Evolutionary conservation across 2,329 filamentous ascomycete species (phyloP).

Genomic region (Scedosporium boydii): DNA sequence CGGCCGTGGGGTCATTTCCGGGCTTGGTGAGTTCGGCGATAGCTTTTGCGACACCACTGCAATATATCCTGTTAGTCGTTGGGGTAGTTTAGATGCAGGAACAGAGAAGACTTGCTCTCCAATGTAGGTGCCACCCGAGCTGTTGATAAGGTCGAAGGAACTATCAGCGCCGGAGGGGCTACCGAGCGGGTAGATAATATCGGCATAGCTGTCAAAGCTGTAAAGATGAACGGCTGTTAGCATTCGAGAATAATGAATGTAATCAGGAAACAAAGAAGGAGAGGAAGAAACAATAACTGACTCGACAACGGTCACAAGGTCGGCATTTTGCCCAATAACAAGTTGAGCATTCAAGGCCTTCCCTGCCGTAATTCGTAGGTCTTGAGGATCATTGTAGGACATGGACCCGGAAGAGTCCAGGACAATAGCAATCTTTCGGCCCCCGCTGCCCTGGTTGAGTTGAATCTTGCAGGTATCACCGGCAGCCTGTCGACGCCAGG

Average conservation of each 20-base stretch:
- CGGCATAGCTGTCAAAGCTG: conserved; percentile 11
- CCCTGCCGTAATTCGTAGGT: conserved; percentile 11
- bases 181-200: conserved; percentile 12
- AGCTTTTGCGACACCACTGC: conserved; percentile 11
- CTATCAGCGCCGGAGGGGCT: conserved; percentile 9
- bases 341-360: conserved; percentile 11
- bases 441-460: conserved; percentile 9
- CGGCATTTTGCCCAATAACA: conserved; percentile 9
- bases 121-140: conserved; percentile 10
- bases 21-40: conserved; percentile 9
- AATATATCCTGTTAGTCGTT: not conserved
- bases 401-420: conserved; percentile 14
- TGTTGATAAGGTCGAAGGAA: conserved; percentile 12
- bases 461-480: conserved; percentile 9
- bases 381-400: conserved; percentile 10
- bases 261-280: not conserved
- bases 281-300: not conserved
- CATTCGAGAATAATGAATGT: not conserved
- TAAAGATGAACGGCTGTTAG: not conserved
- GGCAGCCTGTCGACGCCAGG: conserved; percentile 3
- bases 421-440: conserved; percentile 11
- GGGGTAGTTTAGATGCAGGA: not conserved
- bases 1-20: conserved; percentile 7
- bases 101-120: conserved; percentile 4
- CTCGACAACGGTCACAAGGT: conserved; percentile 13